Base-by-base conservation (phyloP, 257 asterid species). In the Prunella vulgaris region DNA sequence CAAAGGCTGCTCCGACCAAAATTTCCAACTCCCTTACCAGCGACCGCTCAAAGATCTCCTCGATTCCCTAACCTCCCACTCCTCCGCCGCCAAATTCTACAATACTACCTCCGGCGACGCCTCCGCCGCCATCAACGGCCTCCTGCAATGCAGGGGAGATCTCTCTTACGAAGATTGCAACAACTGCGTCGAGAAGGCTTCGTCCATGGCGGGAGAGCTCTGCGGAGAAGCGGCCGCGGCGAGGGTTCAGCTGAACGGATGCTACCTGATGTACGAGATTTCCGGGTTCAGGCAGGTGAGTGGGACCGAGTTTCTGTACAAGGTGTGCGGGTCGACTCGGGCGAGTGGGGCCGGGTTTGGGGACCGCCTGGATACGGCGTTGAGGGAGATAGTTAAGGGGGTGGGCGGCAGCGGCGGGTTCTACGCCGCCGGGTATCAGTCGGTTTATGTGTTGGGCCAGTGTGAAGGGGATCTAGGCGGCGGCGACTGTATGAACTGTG, bases 1-100 rank as follows among this genome's bases (percentile, higher is more conserved):
- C 86, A 90, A 84, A 85, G 98, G 97, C 79, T 93, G 98, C 77
- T 93, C 97, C 0, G 82, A 85, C 77, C 88, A 86, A 32, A 83
- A 84, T 18, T 84, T 86, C 79, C 90, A 74, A 27, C 81, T 83
- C 68, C 79, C 76, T 14, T 86, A 75, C 84, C 61, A 80, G 3
- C 84, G 74, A 65, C 69, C 84, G 1, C 89, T 88, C 42, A 22
- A 69, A 13, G 76, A 37, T 28, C 87, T 93, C n/a, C 60, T 83
- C 28, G 78, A 64, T 56, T 53, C 76, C 46, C 58, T 93, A 10
- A 54, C 70, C 60, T 64, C 98, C 69, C 89, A 79, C 67, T 87
- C 98, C 28, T 79, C 91, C 52, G 17, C 89, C 40, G 33, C 80
- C 0, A 93, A 84, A 35, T 93, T 88, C 90, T 74, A 78, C 87